Base-by-base conservation (phyloP, 495 filamentous ascomycete genomes). In the Neurospora tetrasperma region DNA sequence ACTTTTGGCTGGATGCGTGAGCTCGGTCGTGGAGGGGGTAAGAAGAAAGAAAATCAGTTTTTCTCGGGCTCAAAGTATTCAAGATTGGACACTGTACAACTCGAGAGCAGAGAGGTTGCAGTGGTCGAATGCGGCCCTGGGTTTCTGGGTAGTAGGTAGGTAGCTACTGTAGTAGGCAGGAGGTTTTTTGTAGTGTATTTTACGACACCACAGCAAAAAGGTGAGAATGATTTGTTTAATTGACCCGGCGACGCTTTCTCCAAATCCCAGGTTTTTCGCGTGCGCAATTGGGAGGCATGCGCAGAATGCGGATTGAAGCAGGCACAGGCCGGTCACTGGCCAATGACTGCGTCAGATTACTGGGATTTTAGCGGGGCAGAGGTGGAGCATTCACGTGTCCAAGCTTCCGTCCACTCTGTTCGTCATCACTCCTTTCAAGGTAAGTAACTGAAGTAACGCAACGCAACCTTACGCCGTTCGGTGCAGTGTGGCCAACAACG, bases 231-330 rank as follows among this genome's bases (percentile, higher is more conserved):
- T 72, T 77, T 78, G 76, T 77, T 79, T 78, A 75, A 79, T 76
- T 76, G 73, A 78, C 72, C 71, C 71, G 43, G 68, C 73, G 62
- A 78, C 73, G 48, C 72, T 70, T 43, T 35, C 43, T 39, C 70
- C 71, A 31, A 72, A 72, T 75, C 74, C 74, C 73, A 74, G 75
- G 70, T 73, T 78, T 77, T 78, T 78, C 76, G 76, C 76, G 76
- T 78, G 71, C 71, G 76, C 71, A 71, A 78, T 71, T 76, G 71
- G 75, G 73, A 77, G 76, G 76, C 42, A 74, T 75, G 76, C 76
- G 77, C 73, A 66, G 54, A 66, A 18, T 66, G 54, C 54, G 14
- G 14, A 72, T 66, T 66, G 77, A 76, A 74, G 76, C 74, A 78
- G 71, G 74, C n/a, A 71, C 42, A 68, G 69, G 41, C 43, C 39